These are phyloP conservation scores for Cynanchum wilfordii DNA, from an alignment of 257 asterid species.

Conservation along the genomic window DNA sequence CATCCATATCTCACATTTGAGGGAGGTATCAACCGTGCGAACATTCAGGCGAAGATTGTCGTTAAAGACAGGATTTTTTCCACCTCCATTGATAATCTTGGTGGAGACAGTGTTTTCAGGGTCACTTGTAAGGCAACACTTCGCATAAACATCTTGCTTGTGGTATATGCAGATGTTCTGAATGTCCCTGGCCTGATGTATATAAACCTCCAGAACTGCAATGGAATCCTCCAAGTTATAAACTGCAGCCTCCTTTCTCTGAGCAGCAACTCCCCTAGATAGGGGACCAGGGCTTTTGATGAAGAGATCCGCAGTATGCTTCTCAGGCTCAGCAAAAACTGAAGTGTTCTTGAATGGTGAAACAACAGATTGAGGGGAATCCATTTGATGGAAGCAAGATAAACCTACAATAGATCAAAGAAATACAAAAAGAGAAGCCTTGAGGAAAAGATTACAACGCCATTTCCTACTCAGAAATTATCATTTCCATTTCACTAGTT, in stretches of 20 bases:
- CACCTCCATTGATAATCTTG: slow-evolving; percentile 84
- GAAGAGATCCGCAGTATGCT: slow-evolving; percentile 34
- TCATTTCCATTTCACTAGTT: neutral
- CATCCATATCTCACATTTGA: slow-evolving; percentile 97
- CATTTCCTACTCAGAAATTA: neutral
- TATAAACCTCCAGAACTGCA: slow-evolving; percentile 74
- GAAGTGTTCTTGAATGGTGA: slow-evolving; percentile 70
- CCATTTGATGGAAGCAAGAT: slow-evolving; percentile 45
- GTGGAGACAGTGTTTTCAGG: slow-evolving; percentile 78
- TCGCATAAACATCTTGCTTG: slow-evolving; percentile 92
- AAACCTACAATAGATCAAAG: slow-evolving; percentile 33
- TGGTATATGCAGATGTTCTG: slow-evolving; percentile 96
- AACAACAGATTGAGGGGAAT: slow-evolving; percentile 86
- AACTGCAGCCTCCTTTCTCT: slow-evolving; percentile 28
- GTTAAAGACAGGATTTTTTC: slow-evolving; percentile 78
- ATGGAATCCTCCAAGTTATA: slow-evolving; percentile 35
- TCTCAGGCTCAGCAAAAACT: slow-evolving; percentile 48
- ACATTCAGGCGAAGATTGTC: slow-evolving; percentile 59
- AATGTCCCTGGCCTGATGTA: slow-evolving; percentile 88
- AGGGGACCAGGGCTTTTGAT: slow-evolving; percentile 27
- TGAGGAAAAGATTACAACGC: neutral
- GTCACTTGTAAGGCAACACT: slow-evolving; percentile 71
- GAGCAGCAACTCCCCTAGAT: slow-evolving; percentile 29
- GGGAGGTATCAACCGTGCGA: slow-evolving; percentile 57
- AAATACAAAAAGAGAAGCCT: neutral